These are phyloP conservation scores for Heteromeles arbutifolia DNA, from an alignment of 306 rosid genomes.

Conservation along the genomic window DNA sequence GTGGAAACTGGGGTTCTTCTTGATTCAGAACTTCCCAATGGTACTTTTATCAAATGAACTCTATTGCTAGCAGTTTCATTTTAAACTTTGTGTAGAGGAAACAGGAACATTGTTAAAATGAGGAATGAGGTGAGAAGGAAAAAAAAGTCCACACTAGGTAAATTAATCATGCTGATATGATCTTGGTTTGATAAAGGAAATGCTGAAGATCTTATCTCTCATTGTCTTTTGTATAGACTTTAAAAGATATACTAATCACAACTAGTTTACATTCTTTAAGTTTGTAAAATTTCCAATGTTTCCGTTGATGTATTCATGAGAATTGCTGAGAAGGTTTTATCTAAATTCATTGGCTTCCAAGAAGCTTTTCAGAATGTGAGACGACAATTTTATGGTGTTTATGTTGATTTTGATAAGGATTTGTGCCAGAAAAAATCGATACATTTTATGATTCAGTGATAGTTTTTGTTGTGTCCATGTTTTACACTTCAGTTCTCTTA, in stretches of 20 bases:
- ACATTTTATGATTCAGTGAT: not conserved
- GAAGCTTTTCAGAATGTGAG: not conserved
- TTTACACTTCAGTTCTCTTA: not conserved
- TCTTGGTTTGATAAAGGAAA: not conserved
- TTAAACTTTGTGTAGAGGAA: not conserved
- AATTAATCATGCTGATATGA: not conserved
- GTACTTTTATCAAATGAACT: conserved; percentile 30
- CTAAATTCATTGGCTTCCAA: not conserved
- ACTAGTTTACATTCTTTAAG: not conserved
- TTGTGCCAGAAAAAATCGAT: not conserved
- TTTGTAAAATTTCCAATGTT: not conserved
- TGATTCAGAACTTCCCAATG: conserved; percentile 90
- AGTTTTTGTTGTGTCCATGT: not conserved
- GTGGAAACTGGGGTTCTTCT: conserved; percentile 96
- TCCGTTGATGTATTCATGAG: not conserved
- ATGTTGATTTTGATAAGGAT: not conserved
- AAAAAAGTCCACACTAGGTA: not conserved
- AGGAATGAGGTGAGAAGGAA: not conserved
- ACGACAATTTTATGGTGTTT: not conserved
- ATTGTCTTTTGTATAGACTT: not conserved
- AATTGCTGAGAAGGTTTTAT: not conserved
- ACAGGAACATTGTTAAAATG: not conserved
- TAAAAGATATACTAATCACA: not conserved
- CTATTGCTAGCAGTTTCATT: conserved; percentile 3
- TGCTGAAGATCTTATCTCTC: not conserved